Base-by-base conservation (phyloP, 495 filamentous ascomycete species). In the Melanomma pulvis-pyrius region DNA sequence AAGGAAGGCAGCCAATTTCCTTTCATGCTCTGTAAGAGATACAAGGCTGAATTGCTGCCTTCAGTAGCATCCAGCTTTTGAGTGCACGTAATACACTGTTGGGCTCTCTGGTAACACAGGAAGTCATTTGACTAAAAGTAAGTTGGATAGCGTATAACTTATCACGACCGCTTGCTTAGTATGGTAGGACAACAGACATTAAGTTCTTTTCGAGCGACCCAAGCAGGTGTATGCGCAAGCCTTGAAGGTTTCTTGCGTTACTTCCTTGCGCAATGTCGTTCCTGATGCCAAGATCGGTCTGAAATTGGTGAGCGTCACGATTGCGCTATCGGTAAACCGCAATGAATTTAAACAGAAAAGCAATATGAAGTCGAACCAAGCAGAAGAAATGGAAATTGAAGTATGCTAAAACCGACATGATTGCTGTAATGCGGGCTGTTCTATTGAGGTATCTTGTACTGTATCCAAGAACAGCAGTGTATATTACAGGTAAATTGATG, bases 41-140 rank as follows among this genome's bases (percentile, higher is more conserved):
- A 41, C 29, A n/a, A 30, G 53, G 53, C 30, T 57, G 29, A 57
- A 25, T 41, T 39, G 41, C 53, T 39, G 53, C 53, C 30, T 21
- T 39, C 15, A 57, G 25, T 39, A 30, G 53, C 53, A 15, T 57
- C 41, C 53, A 57, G 53, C 53, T 57, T 13, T 24, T 30, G 19
- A 15, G 17, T 30, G 11, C 5, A 24, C 36, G 32, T 30, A n/a
- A 17, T 30, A 11, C 2, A 19, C 30, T 2, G 32, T 19, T 36
- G 22, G 19, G 53, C 53, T 30, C 39, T 36, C 29, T 25, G 53
- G 53, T 36, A 21, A 15, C 39, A 44, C 39, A 44, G 4, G 39
- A n/a, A 44, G n/a, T 3, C 4, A 44, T 7, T 44, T 15, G 17
- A 44, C 8, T 44, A 44, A 44, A 44, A 44, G 39, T 11, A 44